phyloP scores from a whole-genome alignment of 306 rosid species.

The Lagenaria siceraria region DNA sequence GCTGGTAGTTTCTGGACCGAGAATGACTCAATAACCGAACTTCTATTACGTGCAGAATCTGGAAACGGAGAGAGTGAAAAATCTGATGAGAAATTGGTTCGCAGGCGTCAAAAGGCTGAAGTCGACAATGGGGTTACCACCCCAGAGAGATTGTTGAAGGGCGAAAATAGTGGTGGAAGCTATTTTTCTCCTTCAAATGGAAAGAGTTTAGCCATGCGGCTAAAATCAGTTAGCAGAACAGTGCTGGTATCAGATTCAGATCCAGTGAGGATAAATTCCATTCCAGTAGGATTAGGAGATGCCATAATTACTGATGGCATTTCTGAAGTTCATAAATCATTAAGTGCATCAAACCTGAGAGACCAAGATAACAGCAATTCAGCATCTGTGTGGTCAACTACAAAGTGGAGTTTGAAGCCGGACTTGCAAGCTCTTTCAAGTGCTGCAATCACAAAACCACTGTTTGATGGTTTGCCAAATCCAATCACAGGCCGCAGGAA shows the following conservation, averaged over 20 bases:
- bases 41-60: constrained; percentile 23
- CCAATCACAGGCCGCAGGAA: constrained; percentile 67
- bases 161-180: constrained; percentile 43
- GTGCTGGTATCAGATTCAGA: constrained; percentile 34
- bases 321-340: constrained; percentile 48
- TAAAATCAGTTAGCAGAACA: constrained; percentile 54
- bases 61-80: constrained; percentile 40
- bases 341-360: constrained; percentile 51
- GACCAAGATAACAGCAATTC: constrained; percentile 53
- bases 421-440: constrained; percentile 54
- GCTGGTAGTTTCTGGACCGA: constrained; percentile 34
- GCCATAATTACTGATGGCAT: constrained; percentile 37
- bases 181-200: constrained; percentile 47
- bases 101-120: constrained; percentile 65
- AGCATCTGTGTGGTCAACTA: constrained; percentile 40
- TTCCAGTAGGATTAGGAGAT: constrained; percentile 63
- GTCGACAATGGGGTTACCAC: constrained; percentile 35
- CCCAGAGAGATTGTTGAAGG: constrained; percentile 44
- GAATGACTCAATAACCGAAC: constrained; percentile 23
- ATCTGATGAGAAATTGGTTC: constrained; percentile 63
- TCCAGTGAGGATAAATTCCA: constrained; percentile 43
- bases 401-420: constrained; percentile 55
- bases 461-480: constrained; percentile 75
- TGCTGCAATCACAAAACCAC: constrained; percentile 44
- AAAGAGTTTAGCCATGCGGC: constrained; percentile 50